Evolutionary conservation across 2,329 filamentous ascomycete genomes (phyloP).

Genomic region (Myriosclerotinia duriaeana): DNA sequence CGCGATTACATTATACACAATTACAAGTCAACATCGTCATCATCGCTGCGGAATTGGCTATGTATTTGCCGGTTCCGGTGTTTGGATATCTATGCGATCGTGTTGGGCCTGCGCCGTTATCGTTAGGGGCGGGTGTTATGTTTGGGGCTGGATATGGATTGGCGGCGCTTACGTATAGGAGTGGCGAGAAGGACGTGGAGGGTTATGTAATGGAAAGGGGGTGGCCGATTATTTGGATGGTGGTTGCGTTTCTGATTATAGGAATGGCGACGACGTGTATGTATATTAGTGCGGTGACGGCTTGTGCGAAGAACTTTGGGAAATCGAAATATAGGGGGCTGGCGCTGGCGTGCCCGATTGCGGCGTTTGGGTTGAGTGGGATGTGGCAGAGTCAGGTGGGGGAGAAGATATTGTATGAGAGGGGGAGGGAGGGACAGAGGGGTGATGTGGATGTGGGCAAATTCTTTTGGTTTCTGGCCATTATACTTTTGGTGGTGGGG

Average conservation of each 20-base stretch:
- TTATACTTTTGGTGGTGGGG: slow-evolving; percentile 69
- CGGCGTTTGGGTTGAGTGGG: slow-evolving; percentile 86
- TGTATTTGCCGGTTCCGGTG: slow-evolving; percentile 88
- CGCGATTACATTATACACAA: slow-evolving; percentile 82
- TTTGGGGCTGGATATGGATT: slow-evolving; percentile 82
- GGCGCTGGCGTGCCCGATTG: slow-evolving; percentile 86
- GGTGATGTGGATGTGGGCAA: slow-evolving; percentile 72
- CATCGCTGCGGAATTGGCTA: slow-evolving; percentile 80
- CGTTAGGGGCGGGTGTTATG: slow-evolving; percentile 67
- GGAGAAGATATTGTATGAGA: slow-evolving; percentile 73
- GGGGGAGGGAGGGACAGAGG: slow-evolving; percentile 58
- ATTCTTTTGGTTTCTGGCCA: slow-evolving; percentile 83
- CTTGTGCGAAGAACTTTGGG: slow-evolving; percentile 97
- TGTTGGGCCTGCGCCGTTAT: slow-evolving; percentile 74
- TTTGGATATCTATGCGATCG: slow-evolving; percentile 93
- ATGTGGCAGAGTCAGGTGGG: slow-evolving; percentile 95
- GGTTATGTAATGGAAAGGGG: slow-evolving; percentile 48
- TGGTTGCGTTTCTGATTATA: slow-evolving; percentile 78
- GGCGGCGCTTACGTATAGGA: slow-evolving; percentile 74
- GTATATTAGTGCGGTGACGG: slow-evolving; percentile 89
- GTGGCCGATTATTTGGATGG: slow-evolving; percentile 79
- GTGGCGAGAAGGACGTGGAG: slow-evolving; percentile 49
- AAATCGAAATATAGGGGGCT: slow-evolving; percentile 83
- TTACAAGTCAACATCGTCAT: slow-evolving; percentile 88
- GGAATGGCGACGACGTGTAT: slow-evolving; percentile 83